Evolutionary conservation across 257 asterid species (phyloP).

Genomic region (Verbascum thapsus): DNA sequence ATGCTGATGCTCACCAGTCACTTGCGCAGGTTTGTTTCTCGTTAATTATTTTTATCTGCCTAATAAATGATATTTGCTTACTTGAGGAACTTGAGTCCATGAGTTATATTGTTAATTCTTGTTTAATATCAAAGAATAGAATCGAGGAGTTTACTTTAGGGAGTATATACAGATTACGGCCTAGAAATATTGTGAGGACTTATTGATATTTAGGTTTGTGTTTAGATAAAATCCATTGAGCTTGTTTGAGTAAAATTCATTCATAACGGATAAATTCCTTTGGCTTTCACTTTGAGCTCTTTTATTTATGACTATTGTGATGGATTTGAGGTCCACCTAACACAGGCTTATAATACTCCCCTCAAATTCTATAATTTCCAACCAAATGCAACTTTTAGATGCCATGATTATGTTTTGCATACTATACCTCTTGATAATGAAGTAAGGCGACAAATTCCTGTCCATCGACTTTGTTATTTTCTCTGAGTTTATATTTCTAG

Average conservation of each 20-base stretch:
- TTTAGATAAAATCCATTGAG: too few relatives aligned
- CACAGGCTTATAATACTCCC: too few relatives aligned
- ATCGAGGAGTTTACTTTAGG: too few relatives aligned
- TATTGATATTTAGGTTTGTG: too few relatives aligned
- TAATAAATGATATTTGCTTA: not conserved
- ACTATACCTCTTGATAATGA: constrained; percentile 22
- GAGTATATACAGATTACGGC: not conserved
- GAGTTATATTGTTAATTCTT: too few relatives aligned
- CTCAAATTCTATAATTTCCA: too few relatives aligned
- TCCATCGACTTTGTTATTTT: constrained; percentile 3
- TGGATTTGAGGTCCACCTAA: too few relatives aligned
- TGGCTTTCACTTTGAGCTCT: too few relatives aligned
- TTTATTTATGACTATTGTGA: too few relatives aligned
- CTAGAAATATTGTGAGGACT: not conserved
- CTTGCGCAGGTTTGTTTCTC: constrained; percentile 76
- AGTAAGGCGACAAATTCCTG: constrained; percentile 7
- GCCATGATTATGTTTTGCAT: not conserved
- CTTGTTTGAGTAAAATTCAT: too few relatives aligned
- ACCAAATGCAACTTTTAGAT: not conserved
- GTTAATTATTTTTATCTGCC: not conserved
- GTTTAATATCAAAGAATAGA: too few relatives aligned
- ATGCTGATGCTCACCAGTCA: constrained; percentile 91
- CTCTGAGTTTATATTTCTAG: not conserved
- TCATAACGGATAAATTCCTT: too few relatives aligned
- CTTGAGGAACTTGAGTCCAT: constrained; percentile 19